A percentile compares a stretch with the other conserved stretches of the same genome.
Conservation (phyloP, 2,329 filamentous ascomycete genomes). For the Karstenula rhodostoma region DNA sequence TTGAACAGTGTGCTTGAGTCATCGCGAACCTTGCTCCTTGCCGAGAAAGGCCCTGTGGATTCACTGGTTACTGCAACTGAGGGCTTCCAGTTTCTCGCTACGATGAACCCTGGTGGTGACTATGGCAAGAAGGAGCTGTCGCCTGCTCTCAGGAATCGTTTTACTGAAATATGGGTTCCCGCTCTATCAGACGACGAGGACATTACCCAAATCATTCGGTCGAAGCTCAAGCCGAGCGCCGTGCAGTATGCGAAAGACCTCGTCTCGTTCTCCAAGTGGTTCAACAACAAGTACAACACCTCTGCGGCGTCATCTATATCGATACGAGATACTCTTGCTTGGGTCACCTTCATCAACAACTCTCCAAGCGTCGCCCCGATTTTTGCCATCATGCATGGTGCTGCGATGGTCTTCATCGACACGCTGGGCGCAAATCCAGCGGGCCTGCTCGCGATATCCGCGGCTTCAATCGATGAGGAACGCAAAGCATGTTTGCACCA, state of each 20-base stretch:
- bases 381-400: conserved; percentile 77
- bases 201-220: conserved; percentile 82
- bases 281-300: conserved; percentile 79
- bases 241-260: conserved; percentile 71
- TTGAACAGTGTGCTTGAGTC: conserved; percentile 97
- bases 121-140: conserved; percentile 98
- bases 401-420: conserved; percentile 94
- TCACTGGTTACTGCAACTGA: conserved; percentile 77
- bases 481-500: conserved; percentile 76
- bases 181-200: conserved; percentile 85
- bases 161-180: conserved; percentile 99
- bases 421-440: conserved; percentile 95
- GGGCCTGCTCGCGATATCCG: conserved; percentile 77
- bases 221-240: conserved; percentile 70
- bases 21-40: conserved; percentile 82
- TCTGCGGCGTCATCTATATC: conserved; percentile 82
- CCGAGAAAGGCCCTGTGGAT: conserved; percentile 89
- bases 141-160: conserved; percentile 91
- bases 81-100: conserved; percentile 95
- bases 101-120: conserved; percentile 98
- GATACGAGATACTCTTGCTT: conserved; percentile 89
- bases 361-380: conserved; percentile 59
- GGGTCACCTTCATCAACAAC: conserved; percentile 90
- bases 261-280: conserved; percentile 91
- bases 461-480: conserved; percentile 74